phyloP scores from a whole-genome alignment of 2,329 filamentous ascomycete genomes.

The Epichloe bromicola region DNA sequence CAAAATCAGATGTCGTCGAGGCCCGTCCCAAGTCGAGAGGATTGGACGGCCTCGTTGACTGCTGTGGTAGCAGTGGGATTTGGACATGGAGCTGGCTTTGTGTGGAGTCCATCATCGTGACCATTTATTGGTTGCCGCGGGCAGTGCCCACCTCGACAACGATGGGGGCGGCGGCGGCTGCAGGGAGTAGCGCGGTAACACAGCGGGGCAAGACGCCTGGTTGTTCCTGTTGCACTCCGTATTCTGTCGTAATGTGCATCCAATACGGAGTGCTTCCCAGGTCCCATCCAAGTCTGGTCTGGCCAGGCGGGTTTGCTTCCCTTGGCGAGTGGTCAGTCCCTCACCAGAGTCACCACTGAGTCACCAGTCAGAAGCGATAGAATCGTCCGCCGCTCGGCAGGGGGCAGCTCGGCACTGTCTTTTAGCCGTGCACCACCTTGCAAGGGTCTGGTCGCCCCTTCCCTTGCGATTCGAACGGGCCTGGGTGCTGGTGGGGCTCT shows the following conservation, averaged over 20 bases:
- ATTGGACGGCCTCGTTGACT: not conserved
- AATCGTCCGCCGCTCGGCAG: not conserved
- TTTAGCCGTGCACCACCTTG: not conserved
- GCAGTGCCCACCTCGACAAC: not conserved
- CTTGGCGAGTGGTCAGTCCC: not conserved
- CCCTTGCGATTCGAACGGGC: too few species aligned
- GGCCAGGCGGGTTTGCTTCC: too few species aligned
- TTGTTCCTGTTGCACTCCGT: not conserved
- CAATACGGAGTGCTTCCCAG: too few species aligned
- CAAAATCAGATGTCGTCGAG: conserved; percentile 1
- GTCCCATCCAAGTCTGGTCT: not conserved
- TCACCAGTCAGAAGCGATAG: not conserved
- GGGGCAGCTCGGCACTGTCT: too few species aligned
- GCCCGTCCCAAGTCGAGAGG: not conserved
- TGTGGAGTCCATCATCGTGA: conserved; percentile 4
- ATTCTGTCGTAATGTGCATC: not conserved
- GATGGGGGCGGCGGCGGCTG: not conserved
- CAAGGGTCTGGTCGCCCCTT: not conserved
- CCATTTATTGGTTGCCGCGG: conserved; percentile 3
- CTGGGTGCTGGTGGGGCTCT: too few species aligned
- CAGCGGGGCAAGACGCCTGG: not conserved
- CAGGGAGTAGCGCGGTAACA: not conserved
- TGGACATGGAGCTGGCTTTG: conserved; percentile 2
- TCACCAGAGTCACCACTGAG: too few species aligned
- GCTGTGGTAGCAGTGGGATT: conserved; percentile 1